Evolutionary conservation across 2,329 filamentous ascomycete genomes (phyloP).

Genomic region (Phyllosticta citriasiana): DNA sequence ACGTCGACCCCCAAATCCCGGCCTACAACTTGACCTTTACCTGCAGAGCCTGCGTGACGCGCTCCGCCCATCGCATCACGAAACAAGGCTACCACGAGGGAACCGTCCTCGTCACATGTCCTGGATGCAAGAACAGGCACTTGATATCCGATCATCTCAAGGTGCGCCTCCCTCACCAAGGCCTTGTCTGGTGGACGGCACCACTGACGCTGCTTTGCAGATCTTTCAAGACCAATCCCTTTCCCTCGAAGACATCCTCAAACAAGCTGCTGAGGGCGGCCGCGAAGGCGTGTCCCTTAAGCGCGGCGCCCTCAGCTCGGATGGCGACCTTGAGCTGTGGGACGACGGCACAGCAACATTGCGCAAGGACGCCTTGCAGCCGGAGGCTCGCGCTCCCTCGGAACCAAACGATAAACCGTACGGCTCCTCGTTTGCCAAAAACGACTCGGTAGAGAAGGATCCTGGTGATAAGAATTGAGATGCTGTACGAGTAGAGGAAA

Average conservation of each 20-base stretch:
- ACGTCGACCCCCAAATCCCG: neutral
- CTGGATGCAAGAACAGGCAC: constrained; percentile 75
- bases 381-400: neutral
- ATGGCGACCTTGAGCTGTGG: constrained; percentile 91
- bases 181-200: neutral
- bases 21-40: constrained; percentile 81
- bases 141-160: constrained; percentile 84
- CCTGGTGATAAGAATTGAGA: neutral
- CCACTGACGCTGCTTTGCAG: constrained; percentile 18
- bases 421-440: neutral
- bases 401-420: neutral
- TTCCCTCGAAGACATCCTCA: constrained; percentile 69
- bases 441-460: neutral
- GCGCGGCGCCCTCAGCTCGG: constrained; percentile 58
- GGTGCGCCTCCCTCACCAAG: constrained; percentile 23
- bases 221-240: constrained; percentile 64
- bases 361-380: constrained; percentile 11
- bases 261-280: constrained; percentile 33
- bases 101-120: constrained; percentile 81
- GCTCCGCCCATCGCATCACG: constrained; percentile 75
- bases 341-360: constrained; percentile 50
- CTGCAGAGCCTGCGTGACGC: constrained; percentile 71
- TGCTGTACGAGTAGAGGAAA: neutral
- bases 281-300: constrained; percentile 61
- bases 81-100: constrained; percentile 95